phyloP scores from a whole-genome alignment of 768 basidiomycete genomes.

The Hericium alpestre region DNA sequence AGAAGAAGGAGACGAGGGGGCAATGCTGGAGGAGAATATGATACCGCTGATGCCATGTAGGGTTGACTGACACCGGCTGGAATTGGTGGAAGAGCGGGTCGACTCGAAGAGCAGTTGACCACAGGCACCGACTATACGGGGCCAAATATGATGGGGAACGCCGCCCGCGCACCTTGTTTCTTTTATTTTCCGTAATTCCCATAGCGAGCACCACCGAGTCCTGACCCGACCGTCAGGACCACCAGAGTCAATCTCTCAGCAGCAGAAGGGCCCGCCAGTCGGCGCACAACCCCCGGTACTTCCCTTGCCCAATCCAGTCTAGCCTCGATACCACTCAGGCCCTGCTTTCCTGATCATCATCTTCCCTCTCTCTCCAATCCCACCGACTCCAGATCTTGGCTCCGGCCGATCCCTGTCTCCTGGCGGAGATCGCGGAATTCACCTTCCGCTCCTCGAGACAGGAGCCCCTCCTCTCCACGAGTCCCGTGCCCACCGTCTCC shows the following conservation, averaged over 20 bases:
- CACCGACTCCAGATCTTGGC: neutral
- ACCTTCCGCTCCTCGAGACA: neutral
- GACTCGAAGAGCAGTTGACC: neutral
- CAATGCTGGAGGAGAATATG: conserved; percentile 2
- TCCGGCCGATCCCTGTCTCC: neutral
- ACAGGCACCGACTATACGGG: conserved; percentile 5
- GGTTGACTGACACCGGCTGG: conserved; percentile 13
- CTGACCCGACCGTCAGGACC: too few species aligned
- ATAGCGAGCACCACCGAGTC: too few species aligned
- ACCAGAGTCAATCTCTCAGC: conserved; percentile 10
- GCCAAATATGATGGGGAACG: too few species aligned
- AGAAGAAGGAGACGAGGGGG: neutral
- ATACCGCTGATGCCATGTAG: too few species aligned
- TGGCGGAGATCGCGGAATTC: neutral
- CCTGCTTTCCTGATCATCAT: neutral
- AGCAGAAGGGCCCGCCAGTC: conserved; percentile 11
- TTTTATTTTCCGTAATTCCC: too few species aligned
- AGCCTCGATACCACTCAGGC: conserved; percentile 8
- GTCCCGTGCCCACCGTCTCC: neutral
- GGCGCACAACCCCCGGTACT: conserved; percentile 14
- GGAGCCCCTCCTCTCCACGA: neutral
- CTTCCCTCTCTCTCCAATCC: neutral
- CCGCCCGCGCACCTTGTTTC: too few species aligned
- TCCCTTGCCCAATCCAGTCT: conserved; percentile 13
- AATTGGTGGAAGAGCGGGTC: too few species aligned